Percentiles rank a stretch among this genome's conserved stretches.
phyloP scores from a whole-genome alignment of 345 rosid species.

The thale cress (Arabidopsis thaliana) region TAIR10.1 NC_003075.7:9118001-9118500 shows the following conservation, averaged over 20 bases:
- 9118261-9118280: conserved; percentile 14
- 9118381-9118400: conserved; percentile 35
- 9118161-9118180: not conserved
- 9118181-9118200: not conserved
- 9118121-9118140: conserved; percentile 6
- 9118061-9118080: not conserved
- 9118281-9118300: conserved; percentile 8
- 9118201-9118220: not conserved
- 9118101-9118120: not conserved
- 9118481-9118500: not conserved
- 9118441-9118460: conserved; percentile 14
- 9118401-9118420: conserved; percentile 20
- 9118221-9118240: not conserved
- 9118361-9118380: conserved; percentile 31
- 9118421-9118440: conserved; percentile 33
- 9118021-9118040: conserved; percentile 20
- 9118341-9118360: conserved; percentile 14
- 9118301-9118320: conserved; percentile 21
- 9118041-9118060: not conserved
- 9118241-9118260: conserved; percentile 11
- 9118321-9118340: conserved; percentile 29
- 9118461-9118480: conserved; percentile 15
- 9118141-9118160: not conserved
- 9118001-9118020: conserved; percentile 65
- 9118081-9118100: not conserved